Percentiles rank a stretch among this genome's conserved stretches.
phyloP scores from a whole-genome alignment of 768 basidiomycete genomes.

The Candolleomyces eurysporus region DNA sequence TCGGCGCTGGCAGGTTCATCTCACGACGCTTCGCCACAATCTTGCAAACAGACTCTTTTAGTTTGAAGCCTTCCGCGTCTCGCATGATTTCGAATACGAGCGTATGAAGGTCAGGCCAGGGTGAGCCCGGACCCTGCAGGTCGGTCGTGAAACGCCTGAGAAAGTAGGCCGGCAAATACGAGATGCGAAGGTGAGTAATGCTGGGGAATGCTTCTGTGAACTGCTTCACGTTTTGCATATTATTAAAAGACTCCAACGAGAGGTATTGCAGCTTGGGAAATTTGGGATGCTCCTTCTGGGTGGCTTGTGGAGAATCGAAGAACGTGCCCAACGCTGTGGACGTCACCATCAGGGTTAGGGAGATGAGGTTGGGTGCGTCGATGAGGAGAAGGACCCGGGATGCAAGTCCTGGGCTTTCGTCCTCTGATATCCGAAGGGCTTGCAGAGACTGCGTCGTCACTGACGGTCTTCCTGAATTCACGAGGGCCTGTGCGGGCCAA shows the following conservation, averaged over 20 bases:
- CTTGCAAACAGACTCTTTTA: not conserved
- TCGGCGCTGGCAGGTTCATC: not conserved
- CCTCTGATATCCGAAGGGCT: conserved; percentile 1
- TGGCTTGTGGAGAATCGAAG: conserved; percentile 5
- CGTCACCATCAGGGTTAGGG: not conserved
- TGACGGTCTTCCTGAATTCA: not conserved
- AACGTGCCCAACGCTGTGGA: not conserved
- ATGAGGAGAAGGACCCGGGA: not conserved
- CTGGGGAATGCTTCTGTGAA: conserved; percentile 5
- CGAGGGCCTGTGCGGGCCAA: not conserved
- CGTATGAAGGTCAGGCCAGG: conserved; percentile 6
- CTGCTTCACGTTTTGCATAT: not conserved
- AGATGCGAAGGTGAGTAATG: conserved; percentile 1
- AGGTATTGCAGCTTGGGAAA: conserved; percentile 4
- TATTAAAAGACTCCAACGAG: conserved; percentile 4
- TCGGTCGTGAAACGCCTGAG: not conserved
- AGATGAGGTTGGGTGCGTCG: conserved; percentile 2
- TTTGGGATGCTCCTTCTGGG: not conserved
- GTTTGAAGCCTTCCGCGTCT: not conserved
- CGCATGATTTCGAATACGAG: not conserved
- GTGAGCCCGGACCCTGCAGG: not conserved
- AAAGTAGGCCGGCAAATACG: not conserved
- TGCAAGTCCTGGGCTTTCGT: not conserved
- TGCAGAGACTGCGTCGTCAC: conserved; percentile 1
- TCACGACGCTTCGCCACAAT: not conserved